phyloP scores from a whole-genome alignment of 2,329 filamentous ascomycete species.

The Laburnicola sp. region DNA sequence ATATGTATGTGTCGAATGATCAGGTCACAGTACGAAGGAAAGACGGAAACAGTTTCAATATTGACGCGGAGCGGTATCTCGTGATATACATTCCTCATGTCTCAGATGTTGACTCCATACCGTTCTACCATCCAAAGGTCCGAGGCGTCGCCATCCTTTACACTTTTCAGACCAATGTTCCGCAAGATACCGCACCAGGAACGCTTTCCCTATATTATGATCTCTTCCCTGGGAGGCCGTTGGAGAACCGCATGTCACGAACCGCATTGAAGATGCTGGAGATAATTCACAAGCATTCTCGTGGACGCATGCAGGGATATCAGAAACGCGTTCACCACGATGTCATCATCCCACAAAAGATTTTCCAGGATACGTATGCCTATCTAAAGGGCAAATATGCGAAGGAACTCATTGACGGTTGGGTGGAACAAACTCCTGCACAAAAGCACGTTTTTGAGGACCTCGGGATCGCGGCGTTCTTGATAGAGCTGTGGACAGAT shows the following conservation, averaged over 20 bases:
- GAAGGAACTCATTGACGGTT: slow-evolving; percentile 67
- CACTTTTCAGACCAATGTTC: slow-evolving; percentile 56
- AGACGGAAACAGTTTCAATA: slow-evolving; percentile 30
- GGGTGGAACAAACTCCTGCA: slow-evolving; percentile 86
- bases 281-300: slow-evolving; percentile 72
- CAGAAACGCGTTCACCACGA: slow-evolving; percentile 85
- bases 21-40: slow-evolving; percentile 15
- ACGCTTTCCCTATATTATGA: slow-evolving; percentile 56
- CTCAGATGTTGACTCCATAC: slow-evolving; percentile 63
- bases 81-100: slow-evolving; percentile 81
- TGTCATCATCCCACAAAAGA: slow-evolving; percentile 72
- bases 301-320: slow-evolving; percentile 67
- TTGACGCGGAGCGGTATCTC: slow-evolving; percentile 53
- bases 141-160: slow-evolving; percentile 76
- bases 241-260: slow-evolving; percentile 61
- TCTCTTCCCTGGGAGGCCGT: slow-evolving; percentile 47
- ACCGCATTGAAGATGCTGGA: slow-evolving; percentile 71
- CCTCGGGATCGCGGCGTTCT: slow-evolving; percentile 83
- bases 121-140: slow-evolving; percentile 86
- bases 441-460: slow-evolving; percentile 96
- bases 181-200: slow-evolving; percentile 32
- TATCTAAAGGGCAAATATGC: slow-evolving; percentile 80
- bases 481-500: slow-evolving; percentile 86
- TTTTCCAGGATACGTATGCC: slow-evolving; percentile 81
- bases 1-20: slow-evolving; percentile 59